Conservation (phyloP, 1,139 yeast genomes). For the Pneumocystis oryctolagi region DNA sequence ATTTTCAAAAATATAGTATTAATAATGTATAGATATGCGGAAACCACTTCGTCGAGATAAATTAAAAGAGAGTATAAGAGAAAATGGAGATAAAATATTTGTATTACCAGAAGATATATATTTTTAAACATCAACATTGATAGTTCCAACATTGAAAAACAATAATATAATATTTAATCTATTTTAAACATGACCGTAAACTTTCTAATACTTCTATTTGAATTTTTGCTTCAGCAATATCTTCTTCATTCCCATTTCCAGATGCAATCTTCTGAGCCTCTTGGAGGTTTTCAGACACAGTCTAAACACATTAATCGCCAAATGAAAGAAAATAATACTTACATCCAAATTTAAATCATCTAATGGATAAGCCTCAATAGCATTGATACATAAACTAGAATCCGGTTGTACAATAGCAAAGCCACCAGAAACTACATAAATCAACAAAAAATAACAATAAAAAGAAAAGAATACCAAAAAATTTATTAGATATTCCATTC, state of each 20-base stretch:
- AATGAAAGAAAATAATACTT: conserved; percentile 6
- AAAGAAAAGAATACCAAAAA: conserved; percentile 25
- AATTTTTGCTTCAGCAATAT: conserved; percentile 87
- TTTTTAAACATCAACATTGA: background rate
- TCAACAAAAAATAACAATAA: background rate
- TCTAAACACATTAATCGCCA: conserved; percentile 18
- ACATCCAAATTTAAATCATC: conserved; percentile 67
- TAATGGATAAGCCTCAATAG: conserved; percentile 90
- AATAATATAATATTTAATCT: background rate
- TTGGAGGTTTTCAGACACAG: conserved; percentile 65
- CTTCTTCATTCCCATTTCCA: conserved; percentile 63
- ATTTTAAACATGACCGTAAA: background rate
- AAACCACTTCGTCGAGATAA: conserved; percentile 42
- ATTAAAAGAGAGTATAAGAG: conserved; percentile 21
- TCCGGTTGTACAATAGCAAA: conserved; percentile 95
- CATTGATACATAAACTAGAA: conserved; percentile 76
- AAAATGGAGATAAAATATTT: conserved; percentile 17
- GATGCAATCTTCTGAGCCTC: conserved; percentile 90
- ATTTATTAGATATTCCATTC: conserved; percentile 66
- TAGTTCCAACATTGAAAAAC: background rate
- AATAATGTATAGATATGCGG: conserved; percentile 29
- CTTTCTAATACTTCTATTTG: conserved; percentile 58
- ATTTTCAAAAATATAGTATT: background rate
- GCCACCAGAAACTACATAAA: conserved; percentile 63
- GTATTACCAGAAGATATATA: conserved; percentile 16